Base-by-base conservation (phyloP, 306 rosid species). In the Potentilla sterilis region DNA sequence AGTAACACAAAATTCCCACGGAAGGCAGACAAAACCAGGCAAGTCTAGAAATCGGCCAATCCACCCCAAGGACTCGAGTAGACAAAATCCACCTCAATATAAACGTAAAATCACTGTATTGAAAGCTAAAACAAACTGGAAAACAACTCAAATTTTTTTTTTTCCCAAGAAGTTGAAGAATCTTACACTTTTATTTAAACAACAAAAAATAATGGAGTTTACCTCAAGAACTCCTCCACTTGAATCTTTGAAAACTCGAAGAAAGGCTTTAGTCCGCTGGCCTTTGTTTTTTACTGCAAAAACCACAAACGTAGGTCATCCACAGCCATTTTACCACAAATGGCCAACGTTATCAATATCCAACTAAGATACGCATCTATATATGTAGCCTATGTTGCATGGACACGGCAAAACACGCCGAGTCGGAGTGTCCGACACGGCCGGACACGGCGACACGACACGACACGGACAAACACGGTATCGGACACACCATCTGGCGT, bases 191-290 rank as follows among this genome's bases (percentile, higher is more conserved):
- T 16, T 28, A 9, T 65, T 69, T 42, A 67, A 73, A 19, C 5
- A 70, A 8, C 7, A 61, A 59, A 38, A n/a, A n/a, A n/a, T n/a
- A n/a, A 46, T 58, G 15, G 47, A 71, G 28, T 73, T 79, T 81
- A 95, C 99, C 97, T 95, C 99, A 59, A 94, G 86, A 79, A 89
- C 97, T 74, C 99, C 99, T 78, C 97, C 97, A 0, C 67, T 81
- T 0, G 97, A 92, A 86, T 95, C 84, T 78, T 95, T 95, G 41
- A 95, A 77, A 79, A 95, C 99, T 76, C 96, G 95, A 77, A 95
- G 86, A 87, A 92, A 95, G 71, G 99, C 96, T 88, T 92, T 92
- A 32, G 93, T 89, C 80, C 88, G 85, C 77, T 85, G 90, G 58
- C 64, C 86, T 79, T 92, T 95, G 5, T 78, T 38, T 85, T 95